Percentiles rank a stretch among this genome's conserved stretches.
These are phyloP conservation scores for Cymbopogon citratus DNA, from an alignment of 176 grass and related monocot genomes.

Conservation along the genomic window DNA sequence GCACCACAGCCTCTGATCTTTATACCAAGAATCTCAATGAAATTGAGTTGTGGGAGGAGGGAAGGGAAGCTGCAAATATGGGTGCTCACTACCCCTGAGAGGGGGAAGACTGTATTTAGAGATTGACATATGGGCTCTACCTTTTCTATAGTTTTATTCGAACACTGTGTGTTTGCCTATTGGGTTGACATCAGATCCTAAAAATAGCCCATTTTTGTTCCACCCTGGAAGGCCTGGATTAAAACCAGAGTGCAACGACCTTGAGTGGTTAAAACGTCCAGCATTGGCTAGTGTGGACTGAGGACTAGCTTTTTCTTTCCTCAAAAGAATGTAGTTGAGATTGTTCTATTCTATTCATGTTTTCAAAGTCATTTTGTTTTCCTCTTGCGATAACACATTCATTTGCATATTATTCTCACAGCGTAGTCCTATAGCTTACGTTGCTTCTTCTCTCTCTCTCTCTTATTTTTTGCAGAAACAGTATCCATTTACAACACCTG, in stretches of 20 bases:
- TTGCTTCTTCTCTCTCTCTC: neutral
- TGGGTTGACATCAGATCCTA: neutral
- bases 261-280: neutral
- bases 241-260: neutral
- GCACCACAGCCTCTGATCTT: neutral
- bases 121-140: neutral
- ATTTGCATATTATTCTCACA: no score
- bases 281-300: neutral
- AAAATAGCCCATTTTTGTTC: neutral
- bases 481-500: neutral
- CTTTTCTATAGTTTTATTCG: neutral
- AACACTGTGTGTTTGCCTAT: neutral
- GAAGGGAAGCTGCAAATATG: neutral
- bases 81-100: neutral
- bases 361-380: neutral
- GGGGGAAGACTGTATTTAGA: neutral
- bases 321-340: neutral
- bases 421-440: neutral
- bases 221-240: neutral
- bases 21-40: neutral
- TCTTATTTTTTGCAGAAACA: neutral
- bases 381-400: no score
- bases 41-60: neutral
- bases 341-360: neutral
- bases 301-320: neutral